These are phyloP conservation scores for Hymenoscyphus salicellus DNA, from an alignment of 2,329 filamentous ascomycete genomes.

Conservation along the genomic window DNA sequence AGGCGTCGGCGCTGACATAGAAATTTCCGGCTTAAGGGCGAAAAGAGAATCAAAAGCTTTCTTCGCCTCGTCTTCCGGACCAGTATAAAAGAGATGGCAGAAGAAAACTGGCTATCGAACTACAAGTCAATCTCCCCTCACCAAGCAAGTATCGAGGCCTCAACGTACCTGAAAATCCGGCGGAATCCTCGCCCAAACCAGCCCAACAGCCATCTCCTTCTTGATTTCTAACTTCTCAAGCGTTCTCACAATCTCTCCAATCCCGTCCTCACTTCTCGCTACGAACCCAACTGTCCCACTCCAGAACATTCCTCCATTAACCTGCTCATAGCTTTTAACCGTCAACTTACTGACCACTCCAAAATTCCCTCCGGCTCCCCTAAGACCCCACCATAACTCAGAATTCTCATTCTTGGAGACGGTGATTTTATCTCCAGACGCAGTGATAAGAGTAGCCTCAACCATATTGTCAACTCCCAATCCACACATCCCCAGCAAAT, in stretches of 20 bases:
- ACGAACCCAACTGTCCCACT: constrained; percentile 8
- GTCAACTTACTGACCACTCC: not conserved
- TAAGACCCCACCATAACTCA: not conserved
- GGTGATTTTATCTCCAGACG: not conserved
- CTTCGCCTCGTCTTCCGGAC: constrained; percentile 2
- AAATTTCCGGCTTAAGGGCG: constrained; percentile 3
- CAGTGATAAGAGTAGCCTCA: not conserved
- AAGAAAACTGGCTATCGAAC: constrained; percentile 2
- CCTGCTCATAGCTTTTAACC: not conserved
- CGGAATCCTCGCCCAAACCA: constrained; percentile 10
- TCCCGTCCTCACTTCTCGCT: not conserved
- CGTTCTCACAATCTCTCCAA: not conserved
- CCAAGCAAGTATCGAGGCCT: not conserved
- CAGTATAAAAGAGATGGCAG: constrained; percentile 4
- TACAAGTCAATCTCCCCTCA: not conserved
- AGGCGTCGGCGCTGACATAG: constrained; percentile 1
- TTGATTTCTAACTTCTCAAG: constrained; percentile 7
- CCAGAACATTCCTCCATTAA: constrained; percentile 10
- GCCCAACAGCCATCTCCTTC: constrained; percentile 5
- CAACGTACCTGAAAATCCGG: not conserved
- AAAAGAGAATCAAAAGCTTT: constrained; percentile 2
- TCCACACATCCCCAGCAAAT: not conserved
- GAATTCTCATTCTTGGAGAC: not conserved
- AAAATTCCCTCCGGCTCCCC: not conserved
- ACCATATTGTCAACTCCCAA: not conserved